phyloP scores from a whole-genome alignment of 2,329 filamentous ascomycete species.

The Nannizziopsis barbatae region DNA sequence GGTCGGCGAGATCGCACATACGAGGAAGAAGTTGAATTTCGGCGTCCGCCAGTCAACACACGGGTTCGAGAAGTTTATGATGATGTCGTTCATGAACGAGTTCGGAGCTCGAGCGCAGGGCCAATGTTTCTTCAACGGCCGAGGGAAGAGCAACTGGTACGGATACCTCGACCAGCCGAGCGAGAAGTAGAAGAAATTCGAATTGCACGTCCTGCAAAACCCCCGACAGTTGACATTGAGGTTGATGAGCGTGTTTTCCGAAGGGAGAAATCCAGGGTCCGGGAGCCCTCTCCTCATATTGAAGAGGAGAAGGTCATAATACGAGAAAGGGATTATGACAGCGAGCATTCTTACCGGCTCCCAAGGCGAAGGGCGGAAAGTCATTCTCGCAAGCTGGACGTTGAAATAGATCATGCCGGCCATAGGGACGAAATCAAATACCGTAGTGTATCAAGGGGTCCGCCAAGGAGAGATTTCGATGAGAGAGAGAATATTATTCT shows the following conservation, averaged over 20 bases:
- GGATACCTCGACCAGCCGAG: conserved; percentile 21
- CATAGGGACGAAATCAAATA: conserved; percentile 5
- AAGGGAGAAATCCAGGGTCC: conserved; percentile 6
- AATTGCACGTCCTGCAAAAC: conserved; percentile 6
- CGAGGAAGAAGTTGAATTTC: conserved; percentile 23
- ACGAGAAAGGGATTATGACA: conserved; percentile 11
- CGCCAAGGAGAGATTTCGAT: conserved; percentile 1
- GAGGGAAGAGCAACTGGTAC: conserved; percentile 19
- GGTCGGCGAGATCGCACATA: conserved; percentile 20
- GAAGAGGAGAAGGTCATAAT: conserved; percentile 21
- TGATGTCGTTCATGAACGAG: conserved; percentile 28
- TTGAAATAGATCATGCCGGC: conserved; percentile 15
- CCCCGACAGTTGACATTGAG: conserved; percentile 20
- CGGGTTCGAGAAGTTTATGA: conserved; percentile 32
- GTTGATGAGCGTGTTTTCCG: conserved; percentile 13
- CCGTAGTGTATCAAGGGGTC: conserved; percentile 11
- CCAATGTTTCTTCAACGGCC: conserved; percentile 24
- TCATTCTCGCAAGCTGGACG: conserved; percentile 12
- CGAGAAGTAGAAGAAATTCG: conserved; percentile 12
- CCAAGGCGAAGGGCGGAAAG: conserved; percentile 9
- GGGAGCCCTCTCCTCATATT: neutral
- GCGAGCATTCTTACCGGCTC: conserved; percentile 5
- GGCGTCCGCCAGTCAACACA: conserved; percentile 30
- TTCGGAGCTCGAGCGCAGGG: conserved; percentile 23
- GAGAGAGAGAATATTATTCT: conserved; percentile 22